A percentile compares a stretch with the other conserved stretches of the same genome.
Evolutionary conservation across 2,329 filamentous ascomycete genomes (phyloP).

Genomic region (Penicillium sp.): DNA sequence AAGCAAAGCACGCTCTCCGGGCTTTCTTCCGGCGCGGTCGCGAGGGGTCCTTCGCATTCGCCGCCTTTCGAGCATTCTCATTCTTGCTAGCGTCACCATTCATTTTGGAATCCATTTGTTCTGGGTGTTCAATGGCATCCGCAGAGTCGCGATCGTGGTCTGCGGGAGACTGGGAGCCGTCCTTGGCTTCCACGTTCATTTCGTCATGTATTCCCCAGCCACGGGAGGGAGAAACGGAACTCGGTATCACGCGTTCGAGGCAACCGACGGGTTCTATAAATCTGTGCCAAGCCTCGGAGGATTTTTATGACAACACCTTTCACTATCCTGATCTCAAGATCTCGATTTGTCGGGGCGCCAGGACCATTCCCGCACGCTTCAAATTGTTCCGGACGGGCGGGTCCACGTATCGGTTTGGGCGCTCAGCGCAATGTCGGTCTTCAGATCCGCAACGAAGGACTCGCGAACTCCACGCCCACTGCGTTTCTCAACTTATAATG

Average conservation of each 20-base stretch:
- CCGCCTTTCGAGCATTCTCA: constrained; percentile 66
- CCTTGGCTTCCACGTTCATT: constrained; percentile 41
- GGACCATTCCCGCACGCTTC: constrained; percentile 25
- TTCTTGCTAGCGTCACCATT: constrained; percentile 55
- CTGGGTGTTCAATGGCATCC: constrained; percentile 41
- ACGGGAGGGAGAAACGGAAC: neutral
- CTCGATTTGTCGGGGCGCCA: constrained; percentile 20
- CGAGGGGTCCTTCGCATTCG: constrained; percentile 81
- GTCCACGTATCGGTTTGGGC: constrained; percentile 19
- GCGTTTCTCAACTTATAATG: constrained; percentile 1
- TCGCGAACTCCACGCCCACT: constrained; percentile 9
- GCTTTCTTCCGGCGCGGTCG: constrained; percentile 95
- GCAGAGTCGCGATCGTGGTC: constrained; percentile 45
- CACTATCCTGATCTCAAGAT: constrained; percentile 17
- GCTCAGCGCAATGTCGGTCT: constrained; percentile 13
- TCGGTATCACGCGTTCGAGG: constrained; percentile 8
- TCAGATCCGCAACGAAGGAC: constrained; percentile 8
- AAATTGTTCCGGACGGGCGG: constrained; percentile 19
- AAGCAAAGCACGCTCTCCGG: constrained; percentile 91
- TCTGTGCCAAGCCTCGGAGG: constrained; percentile 3
- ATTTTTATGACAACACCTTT: constrained; percentile 5
- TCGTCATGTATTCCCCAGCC: constrained; percentile 33
- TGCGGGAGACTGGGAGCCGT: constrained; percentile 42
- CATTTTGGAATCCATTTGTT: constrained; percentile 48
- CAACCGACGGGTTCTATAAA: neutral